Evolutionary conservation across 768 basidiomycete genomes (phyloP).

Genomic region (Leccinum pellstonianum): DNA sequence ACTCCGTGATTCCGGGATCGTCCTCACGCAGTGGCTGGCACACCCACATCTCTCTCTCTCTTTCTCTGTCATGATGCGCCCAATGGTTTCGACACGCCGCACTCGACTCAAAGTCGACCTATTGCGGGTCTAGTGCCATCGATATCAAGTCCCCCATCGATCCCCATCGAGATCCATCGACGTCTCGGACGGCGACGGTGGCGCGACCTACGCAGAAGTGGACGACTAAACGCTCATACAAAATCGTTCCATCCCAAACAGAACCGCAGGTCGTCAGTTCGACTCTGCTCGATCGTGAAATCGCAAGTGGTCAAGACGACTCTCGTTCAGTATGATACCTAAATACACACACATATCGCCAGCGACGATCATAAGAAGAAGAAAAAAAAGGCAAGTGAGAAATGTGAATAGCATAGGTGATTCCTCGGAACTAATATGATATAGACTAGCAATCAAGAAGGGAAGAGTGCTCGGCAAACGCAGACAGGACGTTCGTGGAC

Average conservation of each 20-base stretch:
- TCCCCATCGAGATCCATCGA: background rate
- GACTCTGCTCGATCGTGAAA: slow-evolving; percentile 12
- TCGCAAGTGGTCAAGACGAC: background rate
- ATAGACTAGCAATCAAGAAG: slow-evolving; percentile 2
- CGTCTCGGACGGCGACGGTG: too few relatives aligned
- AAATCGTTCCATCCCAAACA: background rate
- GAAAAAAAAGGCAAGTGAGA: slow-evolving; percentile 18
- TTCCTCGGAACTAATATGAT: slow-evolving; percentile 22
- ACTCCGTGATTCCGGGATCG: too few relatives aligned
- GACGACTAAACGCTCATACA: background rate
- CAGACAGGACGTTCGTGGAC: background rate
- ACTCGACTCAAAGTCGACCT: too few relatives aligned
- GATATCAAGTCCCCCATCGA: background rate
- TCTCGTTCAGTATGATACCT: slow-evolving; percentile 4
- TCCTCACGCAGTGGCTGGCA: too few relatives aligned
- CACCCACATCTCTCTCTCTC: background rate
- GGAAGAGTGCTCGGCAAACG: background rate
- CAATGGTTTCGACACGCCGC: background rate
- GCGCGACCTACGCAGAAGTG: too few relatives aligned
- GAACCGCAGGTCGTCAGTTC: background rate
- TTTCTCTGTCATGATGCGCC: too few relatives aligned
- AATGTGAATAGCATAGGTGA: slow-evolving; percentile 4
- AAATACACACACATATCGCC: slow-evolving; percentile 12
- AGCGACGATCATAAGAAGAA: slow-evolving; percentile 6
- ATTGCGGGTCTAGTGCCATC: background rate